These are phyloP conservation scores for Pichia gijzeniarum DNA, from an alignment of 805 yeast genomes.

Conservation along the genomic window DNA sequence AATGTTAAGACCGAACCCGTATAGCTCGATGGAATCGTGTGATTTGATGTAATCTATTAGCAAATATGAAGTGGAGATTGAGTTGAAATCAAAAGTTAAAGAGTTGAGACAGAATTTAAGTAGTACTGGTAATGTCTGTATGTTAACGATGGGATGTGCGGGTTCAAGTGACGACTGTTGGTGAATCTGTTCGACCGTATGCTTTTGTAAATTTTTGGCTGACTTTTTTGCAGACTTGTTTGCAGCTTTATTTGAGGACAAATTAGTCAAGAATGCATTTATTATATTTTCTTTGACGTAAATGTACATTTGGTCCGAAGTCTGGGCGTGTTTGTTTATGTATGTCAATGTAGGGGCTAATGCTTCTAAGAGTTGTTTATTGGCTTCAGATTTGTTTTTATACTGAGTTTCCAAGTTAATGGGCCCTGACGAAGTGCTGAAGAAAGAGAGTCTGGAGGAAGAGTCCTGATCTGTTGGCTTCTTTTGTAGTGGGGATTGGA, in stretches of 20 bases:
- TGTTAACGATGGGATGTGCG: conserved; percentile 19
- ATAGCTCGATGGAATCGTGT: conserved; percentile 26
- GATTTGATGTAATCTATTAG: conserved; percentile 22
- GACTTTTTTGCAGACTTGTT: conserved; percentile 9
- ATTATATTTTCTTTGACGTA: conserved; percentile 20
- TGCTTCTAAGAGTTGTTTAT: conserved; percentile 11
- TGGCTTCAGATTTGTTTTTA: conserved; percentile 10
- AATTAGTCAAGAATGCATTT: conserved; percentile 12
- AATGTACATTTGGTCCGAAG: conserved; percentile 18
- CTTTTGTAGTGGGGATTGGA: conserved; percentile 9
- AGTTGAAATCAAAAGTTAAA: conserved; percentile 27
- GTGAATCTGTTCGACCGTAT: background rate
- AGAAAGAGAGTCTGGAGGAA: conserved; percentile 5
- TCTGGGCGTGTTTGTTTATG: conserved; percentile 18
- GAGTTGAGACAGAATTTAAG: conserved; percentile 25
- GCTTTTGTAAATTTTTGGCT: conserved; percentile 4
- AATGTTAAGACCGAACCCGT: conserved; percentile 27
- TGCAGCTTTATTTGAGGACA: background rate
- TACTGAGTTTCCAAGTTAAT: conserved; percentile 14
- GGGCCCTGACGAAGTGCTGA: conserved; percentile 10
- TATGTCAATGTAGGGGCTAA: conserved; percentile 19
- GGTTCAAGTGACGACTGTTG: conserved; percentile 12
- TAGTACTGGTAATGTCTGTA: conserved; percentile 24
- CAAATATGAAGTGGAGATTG: conserved; percentile 21
- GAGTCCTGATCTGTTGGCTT: background rate